These are phyloP conservation scores for Aegilops longissima DNA, from an alignment of 176 grass and related monocot genomes.

Conservation along the genomic window DNA sequence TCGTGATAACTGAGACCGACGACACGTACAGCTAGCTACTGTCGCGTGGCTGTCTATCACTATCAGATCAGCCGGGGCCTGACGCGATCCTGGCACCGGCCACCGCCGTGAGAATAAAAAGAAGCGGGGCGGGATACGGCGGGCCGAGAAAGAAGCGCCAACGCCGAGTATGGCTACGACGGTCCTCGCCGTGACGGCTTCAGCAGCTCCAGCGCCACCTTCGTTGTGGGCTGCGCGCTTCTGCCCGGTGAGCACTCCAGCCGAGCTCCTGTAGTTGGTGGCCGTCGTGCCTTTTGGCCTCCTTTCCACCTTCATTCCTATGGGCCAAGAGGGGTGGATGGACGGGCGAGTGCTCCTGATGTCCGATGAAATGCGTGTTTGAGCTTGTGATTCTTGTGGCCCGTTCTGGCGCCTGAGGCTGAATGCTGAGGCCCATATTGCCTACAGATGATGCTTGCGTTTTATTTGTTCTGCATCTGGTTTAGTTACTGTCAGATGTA, in stretches of 20 bases:
- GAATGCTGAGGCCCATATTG: neutral
- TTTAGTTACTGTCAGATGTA: neutral
- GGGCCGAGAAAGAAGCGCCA: neutral
- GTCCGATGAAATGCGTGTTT: constrained; percentile 11
- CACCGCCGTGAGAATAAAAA: neutral
- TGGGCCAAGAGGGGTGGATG: neutral
- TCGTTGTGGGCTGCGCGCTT: constrained; percentile 12
- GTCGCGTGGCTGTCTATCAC: neutral
- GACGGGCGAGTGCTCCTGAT: neutral
- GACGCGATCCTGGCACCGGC: constrained; percentile 10
- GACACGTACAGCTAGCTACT: constrained; percentile 15
- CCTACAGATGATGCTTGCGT: neutral
- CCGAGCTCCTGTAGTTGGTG: neutral
- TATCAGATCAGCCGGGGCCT: neutral
- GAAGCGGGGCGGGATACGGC: neutral
- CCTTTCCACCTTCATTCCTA: neutral
- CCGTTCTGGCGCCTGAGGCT: neutral
- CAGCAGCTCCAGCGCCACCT: constrained; percentile 8
- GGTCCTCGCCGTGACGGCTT: constrained; percentile 13
- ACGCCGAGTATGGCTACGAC: constrained; percentile 16
- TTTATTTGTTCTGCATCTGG: neutral
- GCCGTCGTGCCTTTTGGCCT: neutral
- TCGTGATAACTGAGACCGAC: neutral
- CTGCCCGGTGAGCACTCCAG: constrained; percentile 29
- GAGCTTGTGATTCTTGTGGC: neutral